Evolutionary conservation across 2,329 filamentous ascomycete species (phyloP).

Genomic region (Colletotrichum gloeosporioides): DNA sequence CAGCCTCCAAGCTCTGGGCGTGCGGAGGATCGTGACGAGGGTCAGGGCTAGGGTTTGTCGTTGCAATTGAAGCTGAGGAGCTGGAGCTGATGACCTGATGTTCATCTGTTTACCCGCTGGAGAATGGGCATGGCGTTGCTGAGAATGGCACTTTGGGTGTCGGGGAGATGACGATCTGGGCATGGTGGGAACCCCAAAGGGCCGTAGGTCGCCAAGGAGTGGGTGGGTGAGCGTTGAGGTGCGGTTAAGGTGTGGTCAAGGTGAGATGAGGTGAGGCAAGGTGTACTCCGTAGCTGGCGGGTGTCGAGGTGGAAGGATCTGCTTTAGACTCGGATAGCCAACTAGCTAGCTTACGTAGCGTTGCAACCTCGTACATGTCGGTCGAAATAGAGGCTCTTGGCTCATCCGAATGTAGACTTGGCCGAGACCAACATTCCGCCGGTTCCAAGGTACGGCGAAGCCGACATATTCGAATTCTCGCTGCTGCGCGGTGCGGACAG

Average conservation of each 20-base stretch:
- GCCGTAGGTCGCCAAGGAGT: background rate
- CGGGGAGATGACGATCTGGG: background rate
- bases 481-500: background rate
- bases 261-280: constrained; percentile 4
- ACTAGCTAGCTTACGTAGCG: background rate
- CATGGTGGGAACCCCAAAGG: background rate
- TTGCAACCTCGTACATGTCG: background rate
- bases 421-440: background rate
- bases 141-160: background rate
- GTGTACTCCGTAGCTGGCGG: background rate
- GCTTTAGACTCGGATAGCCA: background rate
- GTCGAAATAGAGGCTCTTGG: background rate
- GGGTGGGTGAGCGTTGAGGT: background rate
- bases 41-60: constrained; percentile 17
- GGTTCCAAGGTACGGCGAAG: background rate
- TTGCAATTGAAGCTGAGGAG: constrained; percentile 23
- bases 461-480: background rate
- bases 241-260: background rate
- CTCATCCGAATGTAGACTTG: background rate
- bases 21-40: constrained; percentile 15
- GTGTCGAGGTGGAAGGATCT: background rate
- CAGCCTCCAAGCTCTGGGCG: constrained; percentile 4
- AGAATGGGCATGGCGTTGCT: background rate
- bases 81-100: background rate
- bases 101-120: constrained; percentile 29